These are phyloP conservation scores for Suillus bovinus DNA, from an alignment of 768 basidiomycete genomes.

Conservation along the genomic window DNA sequence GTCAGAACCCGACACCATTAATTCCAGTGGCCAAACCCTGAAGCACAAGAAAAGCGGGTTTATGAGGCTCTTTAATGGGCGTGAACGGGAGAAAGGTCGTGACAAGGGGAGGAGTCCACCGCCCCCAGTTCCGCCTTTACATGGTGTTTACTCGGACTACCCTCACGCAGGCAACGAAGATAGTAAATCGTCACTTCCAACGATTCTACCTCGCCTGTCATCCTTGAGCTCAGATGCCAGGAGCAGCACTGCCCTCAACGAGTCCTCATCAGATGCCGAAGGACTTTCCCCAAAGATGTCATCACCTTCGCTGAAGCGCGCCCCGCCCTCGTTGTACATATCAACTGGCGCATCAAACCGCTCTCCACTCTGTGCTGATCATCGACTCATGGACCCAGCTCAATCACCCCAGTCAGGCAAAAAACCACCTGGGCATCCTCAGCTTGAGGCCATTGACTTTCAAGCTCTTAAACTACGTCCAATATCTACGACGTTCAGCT, in stretches of 20 bases:
- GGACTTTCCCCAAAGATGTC: conserved; percentile 11
- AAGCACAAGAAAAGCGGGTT: conserved; percentile 84
- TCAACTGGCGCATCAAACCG: conserved; percentile 24
- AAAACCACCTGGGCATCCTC: conserved; percentile 57
- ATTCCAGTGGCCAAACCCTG: conserved; percentile 43
- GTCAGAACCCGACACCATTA: conserved; percentile 35
- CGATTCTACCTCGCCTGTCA: conserved; percentile 42
- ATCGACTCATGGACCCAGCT: conserved; percentile 11
- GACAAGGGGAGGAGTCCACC: conserved; percentile 41
- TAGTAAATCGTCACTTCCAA: conserved; percentile 31
- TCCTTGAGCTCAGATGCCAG: conserved; percentile 28
- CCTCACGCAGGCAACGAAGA: conserved; percentile 30
- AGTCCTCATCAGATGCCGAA: conserved; percentile 12
- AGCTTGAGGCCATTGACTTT: conserved; percentile 62
- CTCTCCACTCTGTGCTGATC: conserved; percentile 14
- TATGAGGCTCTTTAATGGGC: conserved; percentile 71
- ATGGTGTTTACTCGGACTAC: conserved; percentile 37
- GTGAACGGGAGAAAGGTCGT: conserved; percentile 33
- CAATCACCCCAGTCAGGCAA: conserved; percentile 21
- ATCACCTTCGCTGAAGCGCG: conserved; percentile 23
- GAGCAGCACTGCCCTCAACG: conserved; percentile 19
- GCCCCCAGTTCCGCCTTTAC: conserved; percentile 58
- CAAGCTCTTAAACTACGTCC: conserved; percentile 70
- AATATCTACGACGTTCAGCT: conserved; percentile 73
- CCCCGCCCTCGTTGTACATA: conserved; percentile 32